Evolutionary conservation across 805 yeast species (phyloP), one percentile per base, ranked within the genome.

Genomic region (Ogataea zsoltii): DNA sequence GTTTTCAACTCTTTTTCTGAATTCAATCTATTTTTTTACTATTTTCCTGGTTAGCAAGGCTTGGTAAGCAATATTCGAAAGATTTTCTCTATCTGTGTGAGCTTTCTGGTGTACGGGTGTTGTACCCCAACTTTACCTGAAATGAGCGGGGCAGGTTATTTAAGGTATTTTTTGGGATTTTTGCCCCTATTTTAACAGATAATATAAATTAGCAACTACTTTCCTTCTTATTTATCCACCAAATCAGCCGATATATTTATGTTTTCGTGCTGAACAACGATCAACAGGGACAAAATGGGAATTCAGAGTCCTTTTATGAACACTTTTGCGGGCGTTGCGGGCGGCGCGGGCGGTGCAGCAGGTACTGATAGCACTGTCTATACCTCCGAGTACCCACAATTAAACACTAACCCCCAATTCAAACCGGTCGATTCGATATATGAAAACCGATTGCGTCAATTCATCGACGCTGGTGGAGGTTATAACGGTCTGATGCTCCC

Each of bases 361-460:
- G n/a, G n/a, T n/a, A n/a, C 26, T 4, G 28, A 21, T 6, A 11
- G 14, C 13, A 13, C n/a, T 9, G 9, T 6, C 25, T 21, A 5
- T 21, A 3, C 31, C 19, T 40, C 55, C 9, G 37, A 43, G 21
- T 76, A 75, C 44, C 71, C 77, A 2, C 66, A 59, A 41, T 48
- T 68, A 38, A 80, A 74, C 61, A 63, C 65, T 35, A 65, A 63
- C 17, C 96, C 96, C 3, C 80, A 77, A 33, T 83, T 87, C 55
- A 85, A 86, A 59, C 89, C 90, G 51, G 79, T 88, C 35, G 90
- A 87, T 60, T 74, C 78, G 32, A 76, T 89, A 45, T 89, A 83
- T 60, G 84, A 80, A 52, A 76, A 79, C 57, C 74, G 96, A 37
- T 69, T 90, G 49, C 74, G 89, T 35, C 95, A 85, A 55, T 89